phyloP scores from a whole-genome alignment of 805 yeast species.

The Kazachstania bromeliacearum region DNA sequence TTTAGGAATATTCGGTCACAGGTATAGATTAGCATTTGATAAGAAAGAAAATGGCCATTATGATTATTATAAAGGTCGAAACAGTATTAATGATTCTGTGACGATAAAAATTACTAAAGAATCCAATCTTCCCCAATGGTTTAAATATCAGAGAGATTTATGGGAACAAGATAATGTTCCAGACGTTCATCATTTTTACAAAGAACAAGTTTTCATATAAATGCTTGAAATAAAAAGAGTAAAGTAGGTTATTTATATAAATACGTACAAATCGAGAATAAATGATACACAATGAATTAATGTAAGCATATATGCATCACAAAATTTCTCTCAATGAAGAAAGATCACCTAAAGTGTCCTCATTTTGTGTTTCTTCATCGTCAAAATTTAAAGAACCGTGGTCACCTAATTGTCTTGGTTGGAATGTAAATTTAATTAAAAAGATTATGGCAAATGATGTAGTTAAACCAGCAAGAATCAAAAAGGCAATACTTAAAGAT shows the following conservation, averaged over 20 bases:
- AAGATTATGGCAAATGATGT: conserved; percentile 65
- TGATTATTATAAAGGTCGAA: conserved; percentile 33
- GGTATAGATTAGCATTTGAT: conserved; percentile 26
- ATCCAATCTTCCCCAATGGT: conserved; percentile 66
- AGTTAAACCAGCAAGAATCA: conserved; percentile 74
- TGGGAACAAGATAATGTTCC: conserved; percentile 48
- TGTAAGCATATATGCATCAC: conserved; percentile 1
- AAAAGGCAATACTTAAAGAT: conserved; percentile 74
- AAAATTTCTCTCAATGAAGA: conserved; percentile 17
- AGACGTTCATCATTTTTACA: conserved; percentile 28
- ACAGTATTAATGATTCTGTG: conserved; percentile 15
- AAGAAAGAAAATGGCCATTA: conserved; percentile 25
- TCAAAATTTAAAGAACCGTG: conserved; percentile 52
- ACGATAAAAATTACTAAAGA: conserved; percentile 50
- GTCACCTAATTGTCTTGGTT: conserved; percentile 79
- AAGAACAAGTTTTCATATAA: conserved; percentile 25
- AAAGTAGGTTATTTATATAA: too few relatives aligned
- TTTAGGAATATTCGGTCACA: conserved; percentile 28
- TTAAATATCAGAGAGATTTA: conserved; percentile 46
- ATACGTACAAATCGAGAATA: neutral
- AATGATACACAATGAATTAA: neutral
- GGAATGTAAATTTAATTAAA: conserved; percentile 68
- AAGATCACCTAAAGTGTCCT: conserved; percentile 3
- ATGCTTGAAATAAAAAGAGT: too few relatives aligned
- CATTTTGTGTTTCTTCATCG: conserved; percentile 7